Percentiles rank a stretch among this genome's conserved stretches.
Evolutionary conservation across 257 asterid genomes (phyloP).

Genomic region (Solanum pennellii): DNA sequence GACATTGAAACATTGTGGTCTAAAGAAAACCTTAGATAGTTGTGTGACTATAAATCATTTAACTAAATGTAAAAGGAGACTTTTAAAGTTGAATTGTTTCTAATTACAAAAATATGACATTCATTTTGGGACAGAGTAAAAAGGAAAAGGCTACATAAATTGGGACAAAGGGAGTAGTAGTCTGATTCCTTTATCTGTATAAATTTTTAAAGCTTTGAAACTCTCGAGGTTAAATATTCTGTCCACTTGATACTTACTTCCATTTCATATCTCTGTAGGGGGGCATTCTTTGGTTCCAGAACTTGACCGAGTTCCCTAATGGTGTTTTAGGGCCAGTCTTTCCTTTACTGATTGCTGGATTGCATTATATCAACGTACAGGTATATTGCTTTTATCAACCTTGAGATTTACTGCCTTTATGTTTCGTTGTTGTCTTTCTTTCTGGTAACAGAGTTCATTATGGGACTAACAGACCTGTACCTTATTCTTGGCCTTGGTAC

Average conservation of each 20-base stretch:
- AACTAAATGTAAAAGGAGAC: not conserved
- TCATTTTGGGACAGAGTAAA: not conserved
- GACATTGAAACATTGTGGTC: not conserved
- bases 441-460: not conserved
- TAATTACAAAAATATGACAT: not conserved
- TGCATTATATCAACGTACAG: slow-evolving; percentile 69
- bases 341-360: slow-evolving; percentile 60
- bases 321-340: slow-evolving; percentile 67
- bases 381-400: slow-evolving; percentile 24
- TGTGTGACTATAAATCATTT: not conserved
- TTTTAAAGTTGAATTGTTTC: not conserved
- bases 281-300: slow-evolving; percentile 81
- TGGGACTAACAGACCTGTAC: not conserved
- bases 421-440: not conserved
- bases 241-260: not conserved
- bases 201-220: not conserved
- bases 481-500: not conserved
- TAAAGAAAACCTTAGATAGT: not conserved
- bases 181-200: not conserved
- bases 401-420: not conserved
- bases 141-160: not conserved
- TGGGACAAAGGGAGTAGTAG: not conserved
- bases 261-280: slow-evolving; percentile 32
- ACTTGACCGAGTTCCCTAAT: slow-evolving; percentile 66
- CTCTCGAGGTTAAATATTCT: not conserved